These are phyloP conservation scores for Mucor piriformis DNA, from an alignment of 371 early-diverging fungal genomes.

Conservation along the genomic window DNA sequence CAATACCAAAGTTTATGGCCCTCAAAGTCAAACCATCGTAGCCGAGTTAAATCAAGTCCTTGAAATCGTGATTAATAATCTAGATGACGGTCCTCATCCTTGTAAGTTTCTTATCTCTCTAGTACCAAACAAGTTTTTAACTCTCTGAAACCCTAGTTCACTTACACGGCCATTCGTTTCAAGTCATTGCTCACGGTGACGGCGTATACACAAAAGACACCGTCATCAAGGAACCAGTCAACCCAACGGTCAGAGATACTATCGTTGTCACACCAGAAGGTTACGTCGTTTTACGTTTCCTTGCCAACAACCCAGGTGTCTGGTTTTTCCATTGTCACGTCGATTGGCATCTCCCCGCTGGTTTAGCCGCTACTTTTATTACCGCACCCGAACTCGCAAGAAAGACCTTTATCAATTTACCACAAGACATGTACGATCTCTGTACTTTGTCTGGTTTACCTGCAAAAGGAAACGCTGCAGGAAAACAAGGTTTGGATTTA, in stretches of 20 bases:
- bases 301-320: slow-evolving; percentile 62
- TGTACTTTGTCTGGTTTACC: slow-evolving; percentile 55
- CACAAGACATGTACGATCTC: slow-evolving; percentile 36
- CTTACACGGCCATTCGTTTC: slow-evolving; percentile 79
- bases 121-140: too few relatives aligned
- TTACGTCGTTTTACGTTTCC: slow-evolving; percentile 68
- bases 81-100: slow-evolving; percentile 42
- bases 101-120: slow-evolving; percentile 28
- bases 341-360: slow-evolving; percentile 38
- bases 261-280: slow-evolving; percentile 57
- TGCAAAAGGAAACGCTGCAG: slow-evolving; percentile 57
- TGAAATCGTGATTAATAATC: slow-evolving; percentile 67
- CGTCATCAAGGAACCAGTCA: slow-evolving; percentile 10
- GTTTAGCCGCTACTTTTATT: slow-evolving; percentile 55
- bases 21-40: slow-evolving; percentile 51
- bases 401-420: slow-evolving; percentile 31
- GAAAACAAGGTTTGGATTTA: slow-evolving; percentile 58
- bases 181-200: slow-evolving; percentile 55
- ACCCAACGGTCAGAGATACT: slow-evolving; percentile 68
- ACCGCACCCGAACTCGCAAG: slow-evolving; percentile 64
- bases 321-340: slow-evolving; percentile 59
- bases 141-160: too few relatives aligned
- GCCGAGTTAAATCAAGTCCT: slow-evolving; percentile 51
- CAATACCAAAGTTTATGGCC: slow-evolving; percentile 65
- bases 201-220: slow-evolving; percentile 16